These are phyloP conservation scores for Sideroxylon spinosum DNA, from an alignment of 179 eudicot species.

Conservation along the genomic window DNA sequence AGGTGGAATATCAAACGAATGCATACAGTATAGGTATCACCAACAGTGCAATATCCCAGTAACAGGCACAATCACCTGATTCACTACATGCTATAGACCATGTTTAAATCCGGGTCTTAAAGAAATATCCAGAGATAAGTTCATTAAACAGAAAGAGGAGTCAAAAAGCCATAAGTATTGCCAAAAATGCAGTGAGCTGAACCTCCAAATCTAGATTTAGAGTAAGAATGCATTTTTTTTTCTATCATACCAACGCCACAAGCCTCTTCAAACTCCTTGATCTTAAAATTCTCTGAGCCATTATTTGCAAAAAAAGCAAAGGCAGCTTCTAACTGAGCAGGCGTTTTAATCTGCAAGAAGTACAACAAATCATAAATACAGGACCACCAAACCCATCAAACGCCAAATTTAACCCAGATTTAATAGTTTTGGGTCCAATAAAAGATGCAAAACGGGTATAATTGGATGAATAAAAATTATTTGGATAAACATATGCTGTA, in stretches of 20 bases:
- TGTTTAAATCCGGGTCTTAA: not conserved
- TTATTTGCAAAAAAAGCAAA: conserved; percentile 41
- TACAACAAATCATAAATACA: conserved; percentile 3
- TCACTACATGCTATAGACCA: not conserved
- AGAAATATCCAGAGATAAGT: not conserved
- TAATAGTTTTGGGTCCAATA: too few relatives aligned
- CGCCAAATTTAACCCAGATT: too few relatives aligned
- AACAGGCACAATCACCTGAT: not conserved
- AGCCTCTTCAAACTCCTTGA: conserved; percentile 65
- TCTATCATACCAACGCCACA: conserved; percentile 85
- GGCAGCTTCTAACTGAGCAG: conserved; percentile 67
- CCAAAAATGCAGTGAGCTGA: not conserved
- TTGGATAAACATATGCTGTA: too few relatives aligned
- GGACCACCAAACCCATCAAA: too few relatives aligned
- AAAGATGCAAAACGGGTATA: too few relatives aligned
- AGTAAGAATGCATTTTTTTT: not conserved
- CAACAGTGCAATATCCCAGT: not conserved
- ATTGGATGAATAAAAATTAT: too few relatives aligned
- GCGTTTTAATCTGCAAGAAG: conserved; percentile 50
- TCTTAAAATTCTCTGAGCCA: conserved; percentile 51
- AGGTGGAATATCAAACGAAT: not conserved
- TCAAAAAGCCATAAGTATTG: too few relatives aligned
- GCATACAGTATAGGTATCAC: not conserved
- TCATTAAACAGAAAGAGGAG: not conserved
- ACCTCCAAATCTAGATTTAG: not conserved